Evolutionary conservation across 2,329 filamentous ascomycete genomes (phyloP).

Genomic region (Passalora sequoiae): DNA sequence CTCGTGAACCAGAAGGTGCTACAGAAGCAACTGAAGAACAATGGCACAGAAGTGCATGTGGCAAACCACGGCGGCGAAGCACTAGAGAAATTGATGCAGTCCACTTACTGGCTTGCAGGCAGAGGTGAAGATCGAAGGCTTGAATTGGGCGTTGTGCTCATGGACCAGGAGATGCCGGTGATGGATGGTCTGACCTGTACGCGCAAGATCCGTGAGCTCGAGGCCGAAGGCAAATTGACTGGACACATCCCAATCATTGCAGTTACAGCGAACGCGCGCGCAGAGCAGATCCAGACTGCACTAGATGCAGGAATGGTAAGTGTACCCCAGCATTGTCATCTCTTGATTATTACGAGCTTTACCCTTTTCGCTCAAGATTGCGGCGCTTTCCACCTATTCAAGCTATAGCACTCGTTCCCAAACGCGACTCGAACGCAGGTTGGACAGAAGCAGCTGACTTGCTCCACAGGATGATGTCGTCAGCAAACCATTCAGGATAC

Average conservation of each 20-base stretch:
- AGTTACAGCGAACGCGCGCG: slow-evolving; percentile 75
- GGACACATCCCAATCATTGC: slow-evolving; percentile 71
- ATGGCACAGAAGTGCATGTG: slow-evolving; percentile 43
- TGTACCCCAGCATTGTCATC: slow-evolving; percentile 7
- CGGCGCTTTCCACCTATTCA: slow-evolving; percentile 1
- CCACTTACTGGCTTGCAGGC: slow-evolving; percentile 39
- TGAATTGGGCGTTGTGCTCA: slow-evolving; percentile 54
- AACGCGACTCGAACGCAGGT: no score
- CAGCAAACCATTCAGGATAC: slow-evolving; percentile 48
- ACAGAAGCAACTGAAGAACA: slow-evolving; percentile 46
- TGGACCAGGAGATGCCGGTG: slow-evolving; percentile 50
- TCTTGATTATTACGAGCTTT: background rate
- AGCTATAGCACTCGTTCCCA: background rate
- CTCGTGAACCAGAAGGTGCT: slow-evolving; percentile 45
- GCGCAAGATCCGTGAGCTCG: slow-evolving; percentile 62
- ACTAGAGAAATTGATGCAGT: slow-evolving; percentile 41
- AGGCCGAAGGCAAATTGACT: slow-evolving; percentile 56
- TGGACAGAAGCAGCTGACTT: slow-evolving; percentile 16
- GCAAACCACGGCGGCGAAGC: slow-evolving; percentile 49
- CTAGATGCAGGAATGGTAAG: slow-evolving; percentile 63
- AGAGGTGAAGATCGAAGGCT: slow-evolving; percentile 14
- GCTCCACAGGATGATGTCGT: slow-evolving; percentile 45
- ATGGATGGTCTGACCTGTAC: slow-evolving; percentile 68
- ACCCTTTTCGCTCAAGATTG: background rate
- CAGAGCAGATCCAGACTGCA: slow-evolving; percentile 67